Evolutionary conservation across 345 rosid species (phyloP).

Genomic region (Dovyalis caffra): DNA sequence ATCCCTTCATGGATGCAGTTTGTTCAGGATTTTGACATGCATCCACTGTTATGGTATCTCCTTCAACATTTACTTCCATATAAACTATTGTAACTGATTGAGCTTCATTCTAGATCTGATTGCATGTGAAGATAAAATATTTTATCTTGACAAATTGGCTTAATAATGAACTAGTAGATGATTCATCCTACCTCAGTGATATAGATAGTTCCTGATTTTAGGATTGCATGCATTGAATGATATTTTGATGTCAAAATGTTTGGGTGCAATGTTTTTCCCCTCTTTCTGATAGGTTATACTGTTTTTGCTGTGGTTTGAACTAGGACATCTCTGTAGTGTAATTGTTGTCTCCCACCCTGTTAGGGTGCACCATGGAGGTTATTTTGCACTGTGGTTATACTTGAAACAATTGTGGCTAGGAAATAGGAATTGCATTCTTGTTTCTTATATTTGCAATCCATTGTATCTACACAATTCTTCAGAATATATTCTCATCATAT

Average conservation of each 20-base stretch:
- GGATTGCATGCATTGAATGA: background rate
- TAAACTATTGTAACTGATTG: background rate
- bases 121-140: background rate
- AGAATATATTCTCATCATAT: conserved; percentile 19
- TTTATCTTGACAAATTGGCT: background rate
- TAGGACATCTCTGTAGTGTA: background rate
- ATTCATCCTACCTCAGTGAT: background rate
- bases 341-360: background rate
- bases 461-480: background rate
- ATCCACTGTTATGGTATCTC: conserved; percentile 78
- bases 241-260: background rate
- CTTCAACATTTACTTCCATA: background rate
- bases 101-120: background rate
- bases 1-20: conserved; percentile 86
- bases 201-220: background rate
- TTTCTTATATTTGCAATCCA: background rate
- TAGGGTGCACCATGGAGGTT: background rate
- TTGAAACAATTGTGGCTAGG: background rate
- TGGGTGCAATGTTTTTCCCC: background rate
- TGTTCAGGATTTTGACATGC: conserved; percentile 68
- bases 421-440: background rate
- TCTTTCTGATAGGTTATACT: background rate
- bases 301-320: background rate
- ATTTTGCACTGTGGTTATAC: background rate
- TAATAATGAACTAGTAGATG: background rate